phyloP scores from a whole-genome alignment of 2,329 filamentous ascomycete genomes.

The Curvularia sp. region DNA sequence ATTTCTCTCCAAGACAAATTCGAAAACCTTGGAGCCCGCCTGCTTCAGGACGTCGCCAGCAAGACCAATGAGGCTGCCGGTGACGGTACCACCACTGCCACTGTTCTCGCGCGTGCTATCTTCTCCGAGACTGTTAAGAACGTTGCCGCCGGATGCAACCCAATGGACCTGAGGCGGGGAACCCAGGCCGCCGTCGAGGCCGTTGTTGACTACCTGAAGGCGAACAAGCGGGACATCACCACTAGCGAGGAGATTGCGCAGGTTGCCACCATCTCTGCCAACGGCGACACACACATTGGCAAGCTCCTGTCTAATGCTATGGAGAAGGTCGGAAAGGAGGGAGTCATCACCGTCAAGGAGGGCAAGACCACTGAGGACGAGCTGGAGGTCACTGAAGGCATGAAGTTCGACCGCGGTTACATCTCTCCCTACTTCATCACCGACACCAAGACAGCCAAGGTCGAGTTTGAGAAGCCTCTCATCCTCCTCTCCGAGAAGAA shows the following conservation, averaged over 20 bases:
- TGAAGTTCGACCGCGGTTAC: slow-evolving; percentile 99
- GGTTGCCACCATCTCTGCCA: slow-evolving; percentile 97
- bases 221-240: slow-evolving; percentile 97
- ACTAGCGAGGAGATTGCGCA: slow-evolving; percentile 97
- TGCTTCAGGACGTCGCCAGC: slow-evolving; percentile 96
- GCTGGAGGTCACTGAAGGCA: slow-evolving; percentile 98
- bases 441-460: slow-evolving; percentile 97
- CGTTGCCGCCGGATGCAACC: slow-evolving; percentile 98
- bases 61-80: slow-evolving; percentile 99
- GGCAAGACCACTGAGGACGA: slow-evolving; percentile 98
- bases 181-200: slow-evolving; percentile 96
- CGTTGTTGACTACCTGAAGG: slow-evolving; percentile 90
- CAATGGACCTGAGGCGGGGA: slow-evolving; percentile 96
- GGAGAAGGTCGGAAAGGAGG: slow-evolving; percentile 99
- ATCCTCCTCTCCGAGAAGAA: slow-evolving; percentile 99
- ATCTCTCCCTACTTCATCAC: slow-evolving; percentile 99
- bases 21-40: slow-evolving; percentile 96
- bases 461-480: slow-evolving; percentile 99
- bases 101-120: slow-evolving; percentile 94
- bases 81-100: slow-evolving; percentile 98
- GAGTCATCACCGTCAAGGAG: slow-evolving; percentile 99
- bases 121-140: slow-evolving; percentile 99
- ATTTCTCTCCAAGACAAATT: slow-evolving; percentile 98
- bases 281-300: slow-evolving; percentile 94
- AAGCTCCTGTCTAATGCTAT: slow-evolving; percentile 96